Evolutionary conservation across 805 yeast species (phyloP).

Genomic region (Sugiyamaella chiloensis): DNA sequence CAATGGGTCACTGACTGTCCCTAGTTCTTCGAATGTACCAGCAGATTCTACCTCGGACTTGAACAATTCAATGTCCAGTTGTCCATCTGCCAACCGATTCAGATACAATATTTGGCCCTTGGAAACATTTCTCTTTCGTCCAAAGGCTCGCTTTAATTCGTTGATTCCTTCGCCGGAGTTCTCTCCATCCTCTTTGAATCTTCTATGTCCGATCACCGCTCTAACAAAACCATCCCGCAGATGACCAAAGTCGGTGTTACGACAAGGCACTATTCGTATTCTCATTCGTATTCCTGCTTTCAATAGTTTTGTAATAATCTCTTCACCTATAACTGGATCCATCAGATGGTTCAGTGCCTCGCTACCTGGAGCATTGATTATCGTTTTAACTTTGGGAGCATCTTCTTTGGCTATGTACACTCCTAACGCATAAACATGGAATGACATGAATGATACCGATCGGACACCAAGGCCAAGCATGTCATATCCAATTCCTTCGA

Average conservation of each 20-base stretch:
- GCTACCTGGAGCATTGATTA: slow-evolving; percentile 11
- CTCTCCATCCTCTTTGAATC: slow-evolving; percentile 44
- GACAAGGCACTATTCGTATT: slow-evolving; percentile 77
- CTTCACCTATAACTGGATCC: slow-evolving; percentile 51
- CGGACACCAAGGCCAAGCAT: slow-evolving; percentile 80
- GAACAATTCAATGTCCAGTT: slow-evolving; percentile 44
- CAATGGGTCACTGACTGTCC: slow-evolving; percentile 57
- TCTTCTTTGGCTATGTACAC: slow-evolving; percentile 70
- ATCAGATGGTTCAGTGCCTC: slow-evolving; percentile 39
- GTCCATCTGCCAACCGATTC: slow-evolving; percentile 49
- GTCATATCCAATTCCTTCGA: slow-evolving; percentile 40
- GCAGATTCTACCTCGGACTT: slow-evolving; percentile 37
- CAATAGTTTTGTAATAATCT: slow-evolving; percentile 54
- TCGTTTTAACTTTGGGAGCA: slow-evolving; percentile 7
- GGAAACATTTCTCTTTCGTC: slow-evolving; percentile 66
- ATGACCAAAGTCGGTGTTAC: slow-evolving; percentile 90
- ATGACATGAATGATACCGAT: slow-evolving; percentile 72
- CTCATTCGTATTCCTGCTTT: slow-evolving; percentile 58
- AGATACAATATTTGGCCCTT: slow-evolving; percentile 67
- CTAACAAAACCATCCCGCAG: slow-evolving; percentile 85
- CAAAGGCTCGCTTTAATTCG: slow-evolving; percentile 60
- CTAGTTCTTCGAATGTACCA: slow-evolving; percentile 40
- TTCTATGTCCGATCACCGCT: slow-evolving; percentile 66
- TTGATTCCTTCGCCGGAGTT: slow-evolving; percentile 58
- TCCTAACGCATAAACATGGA: slow-evolving; percentile 87